Base-by-base conservation (phyloP, 768 basidiomycete genomes). In the Podaxis carcinomalis region DNA sequence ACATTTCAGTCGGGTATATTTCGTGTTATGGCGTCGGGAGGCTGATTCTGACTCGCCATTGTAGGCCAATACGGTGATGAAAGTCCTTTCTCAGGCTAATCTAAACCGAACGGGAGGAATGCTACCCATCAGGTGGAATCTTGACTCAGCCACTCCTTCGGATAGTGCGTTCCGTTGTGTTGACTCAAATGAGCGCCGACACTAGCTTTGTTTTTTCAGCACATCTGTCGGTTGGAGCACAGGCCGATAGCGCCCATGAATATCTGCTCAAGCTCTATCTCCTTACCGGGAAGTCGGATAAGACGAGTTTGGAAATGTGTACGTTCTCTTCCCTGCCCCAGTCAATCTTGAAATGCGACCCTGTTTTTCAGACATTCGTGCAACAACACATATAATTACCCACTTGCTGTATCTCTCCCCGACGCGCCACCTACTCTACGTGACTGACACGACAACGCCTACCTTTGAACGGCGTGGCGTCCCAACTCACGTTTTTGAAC, bases 181-280 rank as follows among this genome's bases (percentile, higher is more conserved):
- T 36, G 28, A 1, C 10, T 10, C 28, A 6, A 23, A 4, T 47
- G 19, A n/a, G 1, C 1, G 27, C 14, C 44, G 19, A 32, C 7
- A 19, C 53, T n/a, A 21, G 50, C 64, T 35, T 36, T 2, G 35
- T 42, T 10, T 39, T 44, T 28, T 69, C 27, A 78, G 80, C 67
- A 16, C 80, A 73, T 65, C 60, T 87, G 5, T 84, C 87, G 1
- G 83, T 90, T 5, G 90, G 89, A 27, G 83, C 82, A 5, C 77
- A 79, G 56, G 85, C 87, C 5, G 90, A 92, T 67, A 91, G 90
- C 66, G 82, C 81, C 10, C 89, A 92, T 63, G 90, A 92, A 71
- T 92, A 92, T 67, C 80, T 88, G 27, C 79, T 92, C 59, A 92
- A 92, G 67, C 82, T 86, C 57, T 89, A 86, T 70, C 73, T 92